phyloP scores from a whole-genome alignment of 2,329 filamentous ascomycete species.

The Pestalotiopsis sp. region DNA sequence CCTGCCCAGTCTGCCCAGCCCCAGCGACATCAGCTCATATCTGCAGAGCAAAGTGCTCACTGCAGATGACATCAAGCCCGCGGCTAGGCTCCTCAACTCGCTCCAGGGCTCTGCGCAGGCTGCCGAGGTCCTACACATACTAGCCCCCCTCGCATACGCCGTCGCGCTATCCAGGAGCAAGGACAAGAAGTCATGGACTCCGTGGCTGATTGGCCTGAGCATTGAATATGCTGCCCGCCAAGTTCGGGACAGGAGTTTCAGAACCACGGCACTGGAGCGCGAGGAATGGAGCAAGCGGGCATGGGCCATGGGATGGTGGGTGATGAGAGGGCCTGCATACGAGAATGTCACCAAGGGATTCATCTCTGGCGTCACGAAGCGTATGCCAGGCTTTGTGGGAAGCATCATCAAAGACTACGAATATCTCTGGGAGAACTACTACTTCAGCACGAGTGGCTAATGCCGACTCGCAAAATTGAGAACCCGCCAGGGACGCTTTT shows the following conservation, averaged over 20 bases:
- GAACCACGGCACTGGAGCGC: conserved; percentile 84
- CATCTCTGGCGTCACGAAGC: conserved; percentile 72
- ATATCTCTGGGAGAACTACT: conserved; percentile 97
- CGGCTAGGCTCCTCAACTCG: conserved; percentile 81
- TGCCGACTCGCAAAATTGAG: neutral
- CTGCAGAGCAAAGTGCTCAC: conserved; percentile 88
- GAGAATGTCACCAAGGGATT: conserved; percentile 84
- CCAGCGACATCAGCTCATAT: conserved; percentile 83
- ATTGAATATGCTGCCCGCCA: conserved; percentile 91
- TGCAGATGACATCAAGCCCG: conserved; percentile 94
- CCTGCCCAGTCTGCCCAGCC: conserved; percentile 80
- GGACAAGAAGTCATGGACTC: conserved; percentile 82
- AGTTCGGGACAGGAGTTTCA: conserved; percentile 71
- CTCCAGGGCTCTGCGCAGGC: conserved; percentile 74
- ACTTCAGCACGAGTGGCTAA: conserved; percentile 68
- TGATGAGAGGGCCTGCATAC: conserved; percentile 95
- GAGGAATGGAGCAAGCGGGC: conserved; percentile 88
- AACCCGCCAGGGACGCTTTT: neutral
- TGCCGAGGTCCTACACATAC: conserved; percentile 89
- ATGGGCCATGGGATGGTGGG: conserved; percentile 94
- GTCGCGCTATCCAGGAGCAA: conserved; percentile 74
- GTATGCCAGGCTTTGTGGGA: conserved; percentile 78
- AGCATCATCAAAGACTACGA: conserved; percentile 95
- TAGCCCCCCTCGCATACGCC: conserved; percentile 87
- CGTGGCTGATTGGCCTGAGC: conserved; percentile 84